Evolutionary conservation across 2,329 filamentous ascomycete species (phyloP).

Genomic region (Magnaporthales sp.): DNA sequence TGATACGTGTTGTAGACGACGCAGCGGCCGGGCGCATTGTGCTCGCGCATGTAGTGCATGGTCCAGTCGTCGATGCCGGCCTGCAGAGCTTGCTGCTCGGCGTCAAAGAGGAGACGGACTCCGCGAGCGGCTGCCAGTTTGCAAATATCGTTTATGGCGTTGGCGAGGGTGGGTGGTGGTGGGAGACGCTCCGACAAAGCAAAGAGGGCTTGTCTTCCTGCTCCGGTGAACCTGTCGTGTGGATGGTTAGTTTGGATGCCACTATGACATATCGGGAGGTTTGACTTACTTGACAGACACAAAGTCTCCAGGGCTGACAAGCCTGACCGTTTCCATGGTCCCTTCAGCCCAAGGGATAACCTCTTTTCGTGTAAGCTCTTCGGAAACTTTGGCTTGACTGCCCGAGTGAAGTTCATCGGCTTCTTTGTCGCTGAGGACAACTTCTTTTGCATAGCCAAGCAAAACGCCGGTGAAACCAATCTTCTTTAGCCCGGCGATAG

Average conservation of each 20-base stretch:
- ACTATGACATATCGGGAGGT: neutral
- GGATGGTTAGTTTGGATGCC: neutral
- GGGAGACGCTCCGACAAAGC: slow-evolving; percentile 53
- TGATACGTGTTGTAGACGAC: slow-evolving; percentile 78
- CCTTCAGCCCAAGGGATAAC: slow-evolving; percentile 65
- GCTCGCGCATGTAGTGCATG: slow-evolving; percentile 64
- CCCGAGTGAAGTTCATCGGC: slow-evolving; percentile 31
- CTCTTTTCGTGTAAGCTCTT: slow-evolving; percentile 45
- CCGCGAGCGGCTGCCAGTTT: slow-evolving; percentile 59
- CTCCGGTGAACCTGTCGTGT: slow-evolving; percentile 61
- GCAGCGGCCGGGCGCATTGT: slow-evolving; percentile 57
- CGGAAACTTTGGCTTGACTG: slow-evolving; percentile 37
- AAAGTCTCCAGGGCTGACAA: slow-evolving; percentile 64
- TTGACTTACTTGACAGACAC: slow-evolving; percentile 51
- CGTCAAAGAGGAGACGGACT: slow-evolving; percentile 73
- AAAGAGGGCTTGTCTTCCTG: slow-evolving; percentile 63
- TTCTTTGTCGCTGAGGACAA: slow-evolving; percentile 56
- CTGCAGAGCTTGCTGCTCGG: slow-evolving; percentile 75
- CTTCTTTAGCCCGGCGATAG: slow-evolving; percentile 55
- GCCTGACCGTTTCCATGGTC: slow-evolving; percentile 62
- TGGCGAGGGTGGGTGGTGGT: slow-evolving; percentile 55
- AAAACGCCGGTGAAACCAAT: slow-evolving; percentile 81
- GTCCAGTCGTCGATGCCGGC: slow-evolving; percentile 76
- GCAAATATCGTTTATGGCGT: slow-evolving; percentile 68
- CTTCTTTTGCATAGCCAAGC: slow-evolving; percentile 74